These are phyloP conservation scores for Gillenia trifoliata DNA, from an alignment of 306 rosid genomes.

Conservation along the genomic window DNA sequence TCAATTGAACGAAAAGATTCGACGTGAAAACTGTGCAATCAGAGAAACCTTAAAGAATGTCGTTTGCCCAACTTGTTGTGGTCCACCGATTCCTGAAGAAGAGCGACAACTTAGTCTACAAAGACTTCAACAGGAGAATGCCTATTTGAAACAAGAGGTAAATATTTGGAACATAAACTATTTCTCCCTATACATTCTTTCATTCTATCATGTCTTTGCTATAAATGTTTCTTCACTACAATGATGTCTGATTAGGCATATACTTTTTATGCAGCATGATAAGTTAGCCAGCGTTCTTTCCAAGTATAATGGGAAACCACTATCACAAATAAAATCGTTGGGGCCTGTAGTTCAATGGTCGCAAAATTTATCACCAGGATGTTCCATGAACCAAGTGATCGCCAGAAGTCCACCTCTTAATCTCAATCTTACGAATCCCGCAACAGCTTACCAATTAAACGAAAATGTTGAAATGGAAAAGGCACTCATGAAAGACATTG, in stretches of 20 bases:
- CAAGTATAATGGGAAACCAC: slow-evolving; percentile 16
- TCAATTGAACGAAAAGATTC: slow-evolving; percentile 51
- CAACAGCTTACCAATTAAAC: slow-evolving; percentile 2
- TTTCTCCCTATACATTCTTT: background rate
- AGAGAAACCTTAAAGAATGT: slow-evolving; percentile 44
- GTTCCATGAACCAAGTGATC: slow-evolving; percentile 16
- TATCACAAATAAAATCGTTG: too few species aligned
- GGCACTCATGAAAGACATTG: slow-evolving; percentile 32
- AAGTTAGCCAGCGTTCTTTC: slow-evolving; percentile 31
- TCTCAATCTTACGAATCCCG: slow-evolving; percentile 3
- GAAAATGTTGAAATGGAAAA: slow-evolving; percentile 30
- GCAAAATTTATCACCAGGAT: slow-evolving; percentile 1
- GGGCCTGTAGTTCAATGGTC: slow-evolving; percentile 17
- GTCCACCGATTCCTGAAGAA: slow-evolving; percentile 35
- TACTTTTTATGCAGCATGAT: slow-evolving; percentile 38
- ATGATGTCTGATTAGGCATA: background rate
- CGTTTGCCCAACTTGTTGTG: slow-evolving; percentile 58
- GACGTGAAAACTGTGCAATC: slow-evolving; percentile 38
- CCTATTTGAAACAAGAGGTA: slow-evolving; percentile 50
- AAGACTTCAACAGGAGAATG: slow-evolving; percentile 39
- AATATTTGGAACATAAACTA: background rate
- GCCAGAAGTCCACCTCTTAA: slow-evolving; percentile 7
- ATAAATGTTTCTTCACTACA: background rate
- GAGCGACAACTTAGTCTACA: slow-evolving; percentile 22
- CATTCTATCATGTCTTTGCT: too few species aligned